Evolutionary conservation across 2,329 filamentous ascomycete genomes (phyloP).

Genomic region (Aspergillus carbonarius): DNA sequence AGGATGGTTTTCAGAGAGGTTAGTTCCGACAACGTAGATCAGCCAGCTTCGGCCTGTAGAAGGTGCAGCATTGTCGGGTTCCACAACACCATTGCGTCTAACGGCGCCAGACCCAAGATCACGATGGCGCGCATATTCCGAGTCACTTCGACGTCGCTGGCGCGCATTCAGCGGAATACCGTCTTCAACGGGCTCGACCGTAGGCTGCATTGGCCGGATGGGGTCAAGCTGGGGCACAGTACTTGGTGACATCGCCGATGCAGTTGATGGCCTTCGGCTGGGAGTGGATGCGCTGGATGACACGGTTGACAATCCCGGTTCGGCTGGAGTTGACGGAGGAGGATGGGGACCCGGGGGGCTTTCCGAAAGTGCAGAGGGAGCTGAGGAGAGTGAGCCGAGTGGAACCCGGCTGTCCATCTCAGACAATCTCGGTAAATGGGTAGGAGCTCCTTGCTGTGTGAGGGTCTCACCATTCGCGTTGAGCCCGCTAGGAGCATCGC

Average conservation of each 20-base stretch:
- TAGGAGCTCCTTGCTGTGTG: constrained; percentile 49
- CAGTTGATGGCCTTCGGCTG: constrained; percentile 47
- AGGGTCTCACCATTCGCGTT: constrained; percentile 54
- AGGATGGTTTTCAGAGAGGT: constrained; percentile 68
- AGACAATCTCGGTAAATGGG: constrained; percentile 31
- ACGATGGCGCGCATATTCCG: constrained; percentile 56
- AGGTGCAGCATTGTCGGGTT: constrained; percentile 52
- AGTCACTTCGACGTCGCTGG: constrained; percentile 59
- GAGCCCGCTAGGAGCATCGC: constrained; percentile 53
- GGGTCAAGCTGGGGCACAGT: constrained; percentile 42
- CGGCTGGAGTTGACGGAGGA: constrained; percentile 64
- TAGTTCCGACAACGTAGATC: constrained; percentile 69
- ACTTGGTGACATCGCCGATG: constrained; percentile 44
- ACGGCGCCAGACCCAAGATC: constrained; percentile 61
- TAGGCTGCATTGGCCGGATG: constrained; percentile 36
- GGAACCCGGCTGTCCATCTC: constrained; percentile 30
- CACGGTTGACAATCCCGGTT: constrained; percentile 55
- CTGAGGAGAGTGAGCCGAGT: constrained; percentile 26
- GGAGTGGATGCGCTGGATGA: constrained; percentile 55
- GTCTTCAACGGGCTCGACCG: constrained; percentile 44
- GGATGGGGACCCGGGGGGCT: constrained; percentile 59
- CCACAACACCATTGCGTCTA: constrained; percentile 64
- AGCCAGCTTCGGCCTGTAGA: constrained; percentile 65
- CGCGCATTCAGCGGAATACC: constrained; percentile 44
- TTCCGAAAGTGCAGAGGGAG: constrained; percentile 52